phyloP scores from a whole-genome alignment of 495 filamentous ascomycete species.

The Aspergillus asperescens region DNA sequence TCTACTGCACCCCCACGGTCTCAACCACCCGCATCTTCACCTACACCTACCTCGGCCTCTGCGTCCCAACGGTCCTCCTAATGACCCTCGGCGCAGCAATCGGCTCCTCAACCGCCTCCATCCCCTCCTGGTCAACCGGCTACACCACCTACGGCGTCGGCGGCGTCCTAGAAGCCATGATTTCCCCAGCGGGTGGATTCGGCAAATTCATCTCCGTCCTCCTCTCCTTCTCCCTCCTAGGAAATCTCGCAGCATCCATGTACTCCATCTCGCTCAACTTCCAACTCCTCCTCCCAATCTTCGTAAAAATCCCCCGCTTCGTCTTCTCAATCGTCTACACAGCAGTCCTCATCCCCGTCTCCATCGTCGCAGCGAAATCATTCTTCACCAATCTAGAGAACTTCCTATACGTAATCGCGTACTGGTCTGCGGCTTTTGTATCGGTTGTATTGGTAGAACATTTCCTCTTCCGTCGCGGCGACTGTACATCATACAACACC shows the following conservation, averaged over 20 bases:
- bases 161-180: slow-evolving; percentile 52
- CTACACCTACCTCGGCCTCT: slow-evolving; percentile 37
- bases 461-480: slow-evolving; percentile 35
- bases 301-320: slow-evolving; percentile 47
- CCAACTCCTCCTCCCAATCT: slow-evolving; percentile 46
- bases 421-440: slow-evolving; percentile 52
- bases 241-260: slow-evolving; percentile 41
- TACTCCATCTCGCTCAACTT: slow-evolving; percentile 52
- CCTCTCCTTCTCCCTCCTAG: slow-evolving; percentile 47
- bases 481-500: slow-evolving; percentile 34
- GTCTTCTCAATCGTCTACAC: slow-evolving; percentile 47
- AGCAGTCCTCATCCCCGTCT: slow-evolving; percentile 48
- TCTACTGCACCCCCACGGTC: slow-evolving; percentile 12
- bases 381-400: slow-evolving; percentile 51
- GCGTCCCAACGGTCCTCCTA: slow-evolving; percentile 43
- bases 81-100: slow-evolving; percentile 54
- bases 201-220: slow-evolving; percentile 53
- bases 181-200: slow-evolving; percentile 47
- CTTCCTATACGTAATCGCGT: slow-evolving; percentile 50
- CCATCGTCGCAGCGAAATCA: slow-evolving; percentile 43
- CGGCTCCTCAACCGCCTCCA: slow-evolving; percentile 31
- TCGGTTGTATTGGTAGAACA: slow-evolving; percentile 47
- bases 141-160: slow-evolving; percentile 45
- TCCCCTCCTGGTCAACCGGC: slow-evolving; percentile 38
- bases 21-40: slow-evolving; percentile 12